phyloP scores from a whole-genome alignment of 225 moss, liverwort and hornwort genomes.

The Thuidium tamariscinum region DNA sequence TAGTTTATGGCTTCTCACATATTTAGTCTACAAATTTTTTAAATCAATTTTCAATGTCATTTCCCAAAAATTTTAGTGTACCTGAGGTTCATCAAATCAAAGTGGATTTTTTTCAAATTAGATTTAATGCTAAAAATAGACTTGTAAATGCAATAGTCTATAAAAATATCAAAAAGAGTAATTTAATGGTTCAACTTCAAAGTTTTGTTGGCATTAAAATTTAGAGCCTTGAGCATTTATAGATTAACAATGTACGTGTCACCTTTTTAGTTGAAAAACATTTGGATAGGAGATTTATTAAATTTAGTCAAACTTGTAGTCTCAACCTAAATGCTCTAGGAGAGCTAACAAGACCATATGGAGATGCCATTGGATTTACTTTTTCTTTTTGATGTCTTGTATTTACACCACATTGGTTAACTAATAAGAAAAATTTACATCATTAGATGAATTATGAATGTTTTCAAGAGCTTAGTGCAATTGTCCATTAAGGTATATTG shows the following conservation, averaged over 20 bases:
- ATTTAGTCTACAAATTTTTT: neutral
- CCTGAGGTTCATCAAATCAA: neutral
- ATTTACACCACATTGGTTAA: neutral
- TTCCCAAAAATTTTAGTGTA: neutral
- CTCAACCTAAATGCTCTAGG: accelerated
- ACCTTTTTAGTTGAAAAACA: neutral
- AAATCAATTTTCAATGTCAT: neutral
- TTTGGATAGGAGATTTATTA: neutral
- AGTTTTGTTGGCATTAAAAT: neutral
- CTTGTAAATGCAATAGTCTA: neutral
- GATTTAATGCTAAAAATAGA: neutral
- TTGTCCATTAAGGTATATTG: neutral
- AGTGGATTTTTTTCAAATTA: neutral
- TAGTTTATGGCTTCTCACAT: neutral
- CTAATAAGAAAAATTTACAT: neutral
- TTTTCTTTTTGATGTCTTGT: neutral
- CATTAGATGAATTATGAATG: neutral
- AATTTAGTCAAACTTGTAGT: neutral
- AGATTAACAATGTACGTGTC: neutral
- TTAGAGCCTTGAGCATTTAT: no score
- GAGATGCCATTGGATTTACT: neutral
- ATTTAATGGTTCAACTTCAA: neutral
- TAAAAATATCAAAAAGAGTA: neutral
- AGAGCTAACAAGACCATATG: accelerated
- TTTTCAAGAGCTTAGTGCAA: neutral